These are phyloP conservation scores for Penicillium thymicola DNA, from an alignment of 2,329 filamentous ascomycete genomes.

Conservation along the genomic window DNA sequence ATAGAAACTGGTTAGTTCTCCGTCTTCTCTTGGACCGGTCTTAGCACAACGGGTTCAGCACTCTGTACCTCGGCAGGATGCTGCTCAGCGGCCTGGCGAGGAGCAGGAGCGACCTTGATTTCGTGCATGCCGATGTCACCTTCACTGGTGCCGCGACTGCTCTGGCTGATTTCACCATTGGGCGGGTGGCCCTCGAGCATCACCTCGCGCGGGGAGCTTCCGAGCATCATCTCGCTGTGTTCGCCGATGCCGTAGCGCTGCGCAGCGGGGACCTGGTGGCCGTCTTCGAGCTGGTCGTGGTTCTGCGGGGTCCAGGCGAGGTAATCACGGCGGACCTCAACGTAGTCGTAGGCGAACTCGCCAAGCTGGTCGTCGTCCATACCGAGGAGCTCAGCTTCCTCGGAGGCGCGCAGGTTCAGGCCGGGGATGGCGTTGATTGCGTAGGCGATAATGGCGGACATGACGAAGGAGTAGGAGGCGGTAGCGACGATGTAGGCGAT, in stretches of 20 bases:
- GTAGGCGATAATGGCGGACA: conserved; percentile 68
- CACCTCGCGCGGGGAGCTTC: conserved; percentile 46
- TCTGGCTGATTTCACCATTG: conserved; percentile 28
- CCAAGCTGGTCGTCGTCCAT: conserved; percentile 53
- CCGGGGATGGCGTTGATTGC: conserved; percentile 69
- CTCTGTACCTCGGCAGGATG: conserved; percentile 16
- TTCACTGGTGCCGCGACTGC: conserved; percentile 32
- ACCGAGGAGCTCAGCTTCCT: conserved; percentile 67
- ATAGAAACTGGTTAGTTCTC: conserved; percentile 6
- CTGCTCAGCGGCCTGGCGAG: conserved; percentile 31
- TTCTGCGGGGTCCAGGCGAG: conserved; percentile 50
- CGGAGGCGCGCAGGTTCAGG: conserved; percentile 63
- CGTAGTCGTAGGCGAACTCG: conserved; percentile 53
- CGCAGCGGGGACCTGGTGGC: conserved; percentile 55
- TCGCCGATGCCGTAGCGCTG: conserved; percentile 59
- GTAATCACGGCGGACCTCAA: conserved; percentile 51
- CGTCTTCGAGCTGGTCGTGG: conserved; percentile 43
- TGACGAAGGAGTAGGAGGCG: conserved; percentile 63
- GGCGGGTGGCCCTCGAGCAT: conserved; percentile 25
- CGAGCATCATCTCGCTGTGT: conserved; percentile 60
- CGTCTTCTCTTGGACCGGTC: conserved; percentile 25
- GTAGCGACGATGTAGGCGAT: conserved; percentile 64
- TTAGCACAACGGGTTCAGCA: conserved; percentile 13
- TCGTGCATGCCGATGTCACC: conserved; percentile 32
- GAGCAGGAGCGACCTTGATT: conserved; percentile 29